Evolutionary conservation across 2,329 filamentous ascomycete genomes (phyloP), one percentile per base, ranked within the genome.

Genomic region (Elsinoe batatas): DNA sequence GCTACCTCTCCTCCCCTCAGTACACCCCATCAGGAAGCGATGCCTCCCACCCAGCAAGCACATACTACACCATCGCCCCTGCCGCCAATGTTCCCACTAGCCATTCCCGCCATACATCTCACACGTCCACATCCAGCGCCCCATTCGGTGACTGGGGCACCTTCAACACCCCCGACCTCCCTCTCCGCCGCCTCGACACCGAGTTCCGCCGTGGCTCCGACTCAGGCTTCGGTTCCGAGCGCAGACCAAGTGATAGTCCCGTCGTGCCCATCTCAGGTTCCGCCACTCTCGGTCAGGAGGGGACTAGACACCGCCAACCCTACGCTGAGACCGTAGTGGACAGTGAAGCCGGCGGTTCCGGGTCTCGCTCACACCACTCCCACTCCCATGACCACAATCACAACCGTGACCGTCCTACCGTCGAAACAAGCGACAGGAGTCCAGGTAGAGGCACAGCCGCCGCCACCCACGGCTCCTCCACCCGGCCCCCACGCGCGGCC

Each of bases 311-410:
- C 36, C 36, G 36, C 12, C 44, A 49, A 15, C 32, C 47, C 12
- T 51, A 51, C 18, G 47, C 47, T 12, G 47, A 51, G 33, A 51
- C 47, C 15, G 47, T 51, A 6, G 35, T 17, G 12, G 47, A 51
- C 18, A 20, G n/a, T 37, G 47, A 51, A 18, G 17, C 22, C 15
- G 47, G 47, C 2, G 32, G 47, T 3, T 51, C 32, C 2, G 13
- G 40, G 3, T 42, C 38, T 7, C 13, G 38, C 20, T 11, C 11
- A 3, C 40, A 22, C 10, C 18, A 44, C 26, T 30, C 26, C 26
- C 26, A 30, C 2, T 30, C 26, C 7, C 3, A 30, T 7, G 4
- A 5, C 26, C 26, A 8, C 26, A 7, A 30, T 8, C 26, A 7
- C 26, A 30, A 30, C 8, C 26, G 7, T 7, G 26, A 30, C 7